These are phyloP conservation scores for Coemansia sp. DNA, from an alignment of 192 early-diverging fungal species.

Conservation along the genomic window DNA sequence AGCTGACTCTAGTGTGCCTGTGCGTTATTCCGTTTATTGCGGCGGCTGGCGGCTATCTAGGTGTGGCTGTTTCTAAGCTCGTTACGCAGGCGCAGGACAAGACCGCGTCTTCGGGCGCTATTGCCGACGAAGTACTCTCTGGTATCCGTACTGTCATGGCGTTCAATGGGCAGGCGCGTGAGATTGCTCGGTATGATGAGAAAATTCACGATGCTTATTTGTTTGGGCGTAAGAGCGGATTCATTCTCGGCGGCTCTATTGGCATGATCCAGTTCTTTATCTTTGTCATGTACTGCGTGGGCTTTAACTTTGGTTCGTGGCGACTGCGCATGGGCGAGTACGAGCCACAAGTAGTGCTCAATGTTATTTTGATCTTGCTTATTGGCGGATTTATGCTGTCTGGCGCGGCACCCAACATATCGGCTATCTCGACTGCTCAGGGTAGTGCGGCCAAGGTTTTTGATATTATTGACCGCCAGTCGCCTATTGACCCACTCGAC, in stretches of 20 bases:
- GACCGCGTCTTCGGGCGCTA: constrained; percentile 79
- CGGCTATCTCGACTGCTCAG: constrained; percentile 68
- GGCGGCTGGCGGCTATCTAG: constrained; percentile 51
- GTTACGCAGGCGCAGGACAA: constrained; percentile 60
- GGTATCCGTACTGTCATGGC: constrained; percentile 84
- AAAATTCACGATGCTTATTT: constrained; percentile 68
- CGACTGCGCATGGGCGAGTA: constrained; percentile 57
- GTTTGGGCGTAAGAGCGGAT: constrained; percentile 64
- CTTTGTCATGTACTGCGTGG: constrained; percentile 67
- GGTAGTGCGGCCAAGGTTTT: constrained; percentile 85
- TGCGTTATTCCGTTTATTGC: constrained; percentile 75
- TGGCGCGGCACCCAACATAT: constrained; percentile 68
- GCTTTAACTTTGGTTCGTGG: constrained; percentile 61
- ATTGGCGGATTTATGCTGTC: constrained; percentile 78
- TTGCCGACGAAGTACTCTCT: constrained; percentile 83
- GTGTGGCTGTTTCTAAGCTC: constrained; percentile 50
- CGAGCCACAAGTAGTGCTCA: constrained; percentile 62
- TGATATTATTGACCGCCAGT: constrained; percentile 78
- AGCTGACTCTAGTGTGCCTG: constrained; percentile 78
- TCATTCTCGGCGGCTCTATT: constrained; percentile 64
- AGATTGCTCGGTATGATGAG: constrained; percentile 62
- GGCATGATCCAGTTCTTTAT: constrained; percentile 74
- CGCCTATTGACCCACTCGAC: constrained; percentile 68
- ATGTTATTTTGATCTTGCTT: constrained; percentile 83
- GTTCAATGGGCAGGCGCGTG: constrained; percentile 79